phyloP scores from a whole-genome alignment of 257 asterid species.

The Salvia hispanica region DNA sequence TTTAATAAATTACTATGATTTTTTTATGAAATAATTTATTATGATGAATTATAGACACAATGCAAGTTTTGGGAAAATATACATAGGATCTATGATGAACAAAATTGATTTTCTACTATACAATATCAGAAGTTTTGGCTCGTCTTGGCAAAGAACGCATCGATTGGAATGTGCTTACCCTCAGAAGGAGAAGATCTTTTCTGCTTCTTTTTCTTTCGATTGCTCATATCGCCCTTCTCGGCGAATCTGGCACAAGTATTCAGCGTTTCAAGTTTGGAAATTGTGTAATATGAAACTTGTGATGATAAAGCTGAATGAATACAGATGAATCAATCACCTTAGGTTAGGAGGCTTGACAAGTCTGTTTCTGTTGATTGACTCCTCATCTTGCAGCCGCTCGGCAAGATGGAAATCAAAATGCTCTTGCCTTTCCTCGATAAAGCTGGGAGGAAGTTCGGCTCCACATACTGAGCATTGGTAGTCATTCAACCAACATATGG shows the following conservation, averaged over 20 bases:
- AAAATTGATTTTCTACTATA: background rate
- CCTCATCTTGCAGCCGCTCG: constrained; percentile 79
- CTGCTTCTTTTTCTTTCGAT: constrained; percentile 61
- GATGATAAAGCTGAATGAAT: background rate
- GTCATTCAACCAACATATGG: constrained; percentile 65
- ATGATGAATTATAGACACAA: background rate
- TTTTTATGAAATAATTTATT: background rate
- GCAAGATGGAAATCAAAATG: constrained; percentile 96
- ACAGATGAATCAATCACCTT: constrained; percentile 36
- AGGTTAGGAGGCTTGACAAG: constrained; percentile 42
- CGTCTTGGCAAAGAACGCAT: constrained; percentile 63
- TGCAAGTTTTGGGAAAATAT: background rate
- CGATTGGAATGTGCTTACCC: constrained; percentile 75
- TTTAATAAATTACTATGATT: too few relatives aligned
- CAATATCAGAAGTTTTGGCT: constrained; percentile 48
- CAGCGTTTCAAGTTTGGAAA: background rate
- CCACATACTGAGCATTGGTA: constrained; percentile 89
- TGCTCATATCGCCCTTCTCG: constrained; percentile 44
- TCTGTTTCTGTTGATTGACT: constrained; percentile 43
- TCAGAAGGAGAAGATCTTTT: constrained; percentile 53
- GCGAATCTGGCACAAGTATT: constrained; percentile 42
- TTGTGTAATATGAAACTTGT: background rate
- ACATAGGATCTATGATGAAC: constrained; percentile 16
- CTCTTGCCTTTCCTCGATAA: constrained; percentile 80
- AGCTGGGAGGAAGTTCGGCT: constrained; percentile 75